Evolutionary conservation across 179 eudicot species (phyloP), one percentile per base, ranked within the genome.

Genomic region (Camellia oleifera): DNA sequence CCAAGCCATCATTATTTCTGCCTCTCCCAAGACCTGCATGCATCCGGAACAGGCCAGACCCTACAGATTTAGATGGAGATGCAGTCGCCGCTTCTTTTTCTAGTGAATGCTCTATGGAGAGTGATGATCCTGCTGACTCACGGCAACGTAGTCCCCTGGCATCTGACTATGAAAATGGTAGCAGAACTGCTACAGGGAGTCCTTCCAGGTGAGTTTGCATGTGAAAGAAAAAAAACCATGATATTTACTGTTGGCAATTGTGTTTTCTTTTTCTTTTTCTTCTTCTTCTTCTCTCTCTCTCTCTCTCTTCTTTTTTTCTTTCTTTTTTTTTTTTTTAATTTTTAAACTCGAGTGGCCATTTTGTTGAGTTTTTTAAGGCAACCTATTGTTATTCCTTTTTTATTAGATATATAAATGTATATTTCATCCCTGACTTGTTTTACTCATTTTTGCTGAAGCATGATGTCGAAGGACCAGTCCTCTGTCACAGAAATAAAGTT

Each of bases 11-110:
- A 80, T 70, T 86, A 75, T 89, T 89, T 84, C 90, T 84, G 58
- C 96, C 98, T 71, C 88, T 91, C 26, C 98, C 93, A 32, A 89
- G 87, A 79, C 97, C 98, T 52, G 88, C 89, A 77, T 90, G 94
- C 88, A 89, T 88, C 75, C 85, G 91, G 72, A 88, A 86, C 76
- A 90, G 86, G 84, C 87, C 82, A 45, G 98, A 95, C 74, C 94
- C 88, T 79, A 74, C 85, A 17, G 99, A 93, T 77, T 77, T 86
- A 79, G 99, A 92, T 84, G 88, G 86, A 78, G 94, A 93, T 73
- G 82, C 85, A 76, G 87, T 82, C 48, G 82, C 89, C 77, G 92
- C 91, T 74, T 95, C 97, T 69, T 80, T 90, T 80, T 93, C 91
- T 65, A 92, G 99, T 82, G 97, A 87, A 68, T 88, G 94, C 83